phyloP scores from a whole-genome alignment of 2,329 filamentous ascomycete genomes.

The Cyphellophora europaea region DNA sequence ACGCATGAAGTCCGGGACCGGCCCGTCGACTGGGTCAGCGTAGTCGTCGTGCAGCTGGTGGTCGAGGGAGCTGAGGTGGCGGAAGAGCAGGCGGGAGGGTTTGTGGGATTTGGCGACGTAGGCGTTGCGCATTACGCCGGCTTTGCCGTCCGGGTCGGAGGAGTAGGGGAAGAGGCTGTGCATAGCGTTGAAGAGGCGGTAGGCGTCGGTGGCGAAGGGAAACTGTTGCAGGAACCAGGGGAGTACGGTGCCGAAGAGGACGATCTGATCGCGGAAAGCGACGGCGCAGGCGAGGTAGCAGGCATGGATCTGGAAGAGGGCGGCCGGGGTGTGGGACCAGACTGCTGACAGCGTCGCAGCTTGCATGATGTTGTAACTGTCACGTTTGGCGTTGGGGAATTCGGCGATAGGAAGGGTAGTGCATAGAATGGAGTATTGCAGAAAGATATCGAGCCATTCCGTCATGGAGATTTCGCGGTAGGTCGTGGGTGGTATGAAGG shows the following conservation, averaged over 20 bases:
- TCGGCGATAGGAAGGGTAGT: constrained; percentile 16
- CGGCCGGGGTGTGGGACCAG: constrained; percentile 62
- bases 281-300: constrained; percentile 78
- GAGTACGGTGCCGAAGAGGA: constrained; percentile 57
- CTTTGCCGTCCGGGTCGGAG: constrained; percentile 37
- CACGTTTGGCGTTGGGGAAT: constrained; percentile 53
- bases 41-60: constrained; percentile 49
- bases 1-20: constrained; percentile 24
- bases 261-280: constrained; percentile 65
- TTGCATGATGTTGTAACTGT: constrained; percentile 63
- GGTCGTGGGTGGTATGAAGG: constrained; percentile 20
- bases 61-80: constrained; percentile 87
- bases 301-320: constrained; percentile 63
- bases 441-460: constrained; percentile 81
- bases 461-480: constrained; percentile 75
- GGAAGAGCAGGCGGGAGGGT: constrained; percentile 81
- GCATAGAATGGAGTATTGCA: constrained; percentile 73
- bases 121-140: constrained; percentile 28
- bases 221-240: constrained; percentile 80
- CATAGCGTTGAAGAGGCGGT: constrained; percentile 72
- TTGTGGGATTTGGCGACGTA: constrained; percentile 48
- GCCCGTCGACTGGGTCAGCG: constrained; percentile 20
- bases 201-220: constrained; percentile 70
- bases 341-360: constrained; percentile 72
- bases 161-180: constrained; percentile 57